Evolutionary conservation across 2,329 filamentous ascomycete species (phyloP).

Genomic region (Metarhizium robertsii): DNA sequence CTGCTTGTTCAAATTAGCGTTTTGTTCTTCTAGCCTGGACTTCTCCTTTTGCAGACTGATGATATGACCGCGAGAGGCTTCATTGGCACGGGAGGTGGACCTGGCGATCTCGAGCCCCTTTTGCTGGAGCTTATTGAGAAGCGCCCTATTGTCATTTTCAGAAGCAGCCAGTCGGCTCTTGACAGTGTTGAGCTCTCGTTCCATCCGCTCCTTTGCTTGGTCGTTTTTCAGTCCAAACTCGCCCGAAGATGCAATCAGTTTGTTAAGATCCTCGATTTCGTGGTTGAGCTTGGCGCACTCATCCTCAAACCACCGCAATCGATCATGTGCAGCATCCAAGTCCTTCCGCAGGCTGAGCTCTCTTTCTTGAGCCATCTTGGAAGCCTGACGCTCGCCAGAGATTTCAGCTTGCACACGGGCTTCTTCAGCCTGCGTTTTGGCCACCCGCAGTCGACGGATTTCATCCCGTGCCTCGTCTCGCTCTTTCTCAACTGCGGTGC

Average conservation of each 20-base stretch:
- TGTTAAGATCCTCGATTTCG: conserved; percentile 78
- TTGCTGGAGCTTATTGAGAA: conserved; percentile 96
- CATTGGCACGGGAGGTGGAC: conserved; percentile 75
- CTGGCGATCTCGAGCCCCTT: conserved; percentile 94
- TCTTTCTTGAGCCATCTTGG: conserved; percentile 67
- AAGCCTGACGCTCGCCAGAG: conserved; percentile 70
- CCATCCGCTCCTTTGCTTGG: conserved; percentile 85
- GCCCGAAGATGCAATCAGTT: conserved; percentile 80
- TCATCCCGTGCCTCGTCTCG: conserved; percentile 84
- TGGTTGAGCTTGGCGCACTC: conserved; percentile 69
- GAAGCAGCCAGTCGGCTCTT: conserved; percentile 84
- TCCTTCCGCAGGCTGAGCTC: conserved; percentile 71
- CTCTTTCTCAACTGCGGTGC: conserved; percentile 71
- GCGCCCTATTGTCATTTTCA: conserved; percentile 87
- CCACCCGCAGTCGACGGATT: conserved; percentile 70
- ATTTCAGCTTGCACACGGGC: conserved; percentile 75
- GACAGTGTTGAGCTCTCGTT: conserved; percentile 82
- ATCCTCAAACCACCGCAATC: conserved; percentile 68
- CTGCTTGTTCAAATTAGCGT: conserved; percentile 70
- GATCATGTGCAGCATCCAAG: conserved; percentile 67
- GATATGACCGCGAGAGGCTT: conserved; percentile 72
- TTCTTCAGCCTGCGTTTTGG: conserved; percentile 78
- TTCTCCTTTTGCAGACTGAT: conserved; percentile 75
- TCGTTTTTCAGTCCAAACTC: conserved; percentile 85
- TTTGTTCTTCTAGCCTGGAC: conserved; percentile 71